Evolutionary conservation across 2,329 filamentous ascomycete genomes (phyloP), one percentile per base, ranked within the genome.

Genomic region (Pestalotiopsis sp.): DNA sequence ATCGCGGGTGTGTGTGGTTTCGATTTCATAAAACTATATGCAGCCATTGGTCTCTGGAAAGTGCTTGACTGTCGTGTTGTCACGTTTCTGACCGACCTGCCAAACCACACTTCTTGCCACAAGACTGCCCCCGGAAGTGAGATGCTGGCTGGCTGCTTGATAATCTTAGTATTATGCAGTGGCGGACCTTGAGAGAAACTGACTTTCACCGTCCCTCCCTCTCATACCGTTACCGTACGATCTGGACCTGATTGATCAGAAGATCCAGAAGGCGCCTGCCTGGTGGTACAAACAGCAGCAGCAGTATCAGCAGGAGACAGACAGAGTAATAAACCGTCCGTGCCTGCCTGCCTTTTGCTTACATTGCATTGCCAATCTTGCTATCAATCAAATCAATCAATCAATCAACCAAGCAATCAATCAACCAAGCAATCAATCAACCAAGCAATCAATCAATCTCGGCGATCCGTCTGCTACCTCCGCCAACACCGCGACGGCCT

Each of bases 11-110:
- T 36, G 27, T 62, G 59, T 39, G 45, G 31, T 62, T 62, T 38
- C 38, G 27, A 39, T 62, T 62, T 62, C 59, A 62, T 62, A 62
- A 62, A 62, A 62, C 59, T 39, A 31, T 39, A 39, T 38, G 31
- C 59, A 39, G 59, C 59, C 25, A 62, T 62, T 62, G 59, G 59
- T 36, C 27, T 62, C 14, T 17, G 27, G 31, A 3, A 20, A 31
- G 45, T n/a, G 45, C 45, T 52, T 39, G 36, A 27, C 38, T 62
- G 27, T 39, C 59, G 6, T 36, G 31, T n/a, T 62, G 36, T 20
- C 59, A 59, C 57, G 27, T 59, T 36, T 27, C 27, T 59, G 23
- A 36, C 57, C n/a, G 17, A 12, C 25, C 23, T n/a, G 23, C 23
- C n/a, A 27, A 59, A 27, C 57, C 57, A 59, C 23, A 27, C 23